Base-by-base conservation (phyloP, 139 green algal species). In the Pleodorina starrii region DNA sequence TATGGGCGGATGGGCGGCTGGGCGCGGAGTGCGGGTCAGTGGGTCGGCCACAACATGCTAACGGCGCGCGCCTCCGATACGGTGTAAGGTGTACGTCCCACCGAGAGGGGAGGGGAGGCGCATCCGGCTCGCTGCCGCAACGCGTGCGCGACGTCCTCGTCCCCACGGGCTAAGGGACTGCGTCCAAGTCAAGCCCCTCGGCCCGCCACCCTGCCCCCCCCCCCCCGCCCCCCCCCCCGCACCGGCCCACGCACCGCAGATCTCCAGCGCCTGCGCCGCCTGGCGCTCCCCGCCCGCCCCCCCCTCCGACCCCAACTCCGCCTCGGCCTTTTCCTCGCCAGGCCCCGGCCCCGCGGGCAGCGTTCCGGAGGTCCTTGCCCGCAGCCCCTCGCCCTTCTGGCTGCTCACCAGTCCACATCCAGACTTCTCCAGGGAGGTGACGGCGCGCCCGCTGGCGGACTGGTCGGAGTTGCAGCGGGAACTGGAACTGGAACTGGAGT, bases 301-400 rank as follows among this genome's bases (percentile, higher is more conserved):
- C 35, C 21, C 75, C 44, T 48, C 77, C 44, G 60, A 32, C 1
- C 23, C 40, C 2, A 27, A 43, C 29, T 12, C 27, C 59, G 21
- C 46, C 36, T 10, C n/a, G 5, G 14, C 38, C 48, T 32, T 21
- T 4, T 38, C 68, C 68, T 36, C 84, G 5, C 0, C 84, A 32
- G 2, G 12, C 16, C 38, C 84, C 48, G 23, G 19, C 75, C 46
- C 48, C 46, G 50, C n/a, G 1, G 36, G 35, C 48, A 75, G 48
- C 46, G 43, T 36, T 32, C 17, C 48, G 10, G 69, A 84, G 48
- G 72, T 68, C 5, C 51, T 86, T 3, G 14, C 57, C 54, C 68
- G 35, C 84, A 85, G 50, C 48, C 46, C 51, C 35, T 32, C 44
- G 17, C 76, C 87, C 57, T 91, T 93, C 78, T 93, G 90, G 90